Evolutionary conservation across 345 rosid species (phyloP), one percentile per base, ranked within the genome.

Genomic region (Hypericum androsaemum): DNA sequence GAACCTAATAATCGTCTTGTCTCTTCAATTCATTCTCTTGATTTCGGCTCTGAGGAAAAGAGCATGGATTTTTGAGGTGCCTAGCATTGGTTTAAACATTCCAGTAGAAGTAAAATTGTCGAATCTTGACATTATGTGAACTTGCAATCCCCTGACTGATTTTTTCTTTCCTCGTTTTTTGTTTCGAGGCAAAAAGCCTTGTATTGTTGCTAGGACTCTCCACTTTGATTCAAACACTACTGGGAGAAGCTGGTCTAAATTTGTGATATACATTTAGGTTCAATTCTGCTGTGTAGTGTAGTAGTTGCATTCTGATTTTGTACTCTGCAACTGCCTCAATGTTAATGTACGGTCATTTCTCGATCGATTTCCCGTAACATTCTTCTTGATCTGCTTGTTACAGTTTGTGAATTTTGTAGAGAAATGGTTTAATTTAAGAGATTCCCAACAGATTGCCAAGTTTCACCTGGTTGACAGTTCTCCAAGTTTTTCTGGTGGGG

Each of bases 31-130:
- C 49, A 41, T 59, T 66, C 36, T 55, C 56, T 39, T 44, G 45
- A 43, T 78, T 60, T 64, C 64, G 64, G 63, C 67, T 70, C 75
- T 57, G 66, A 62, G 62, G 59, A 67, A 47, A 49, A 47, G 77
- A 65, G 75, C 69, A 69, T 62, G 67, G 80, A 74, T 70, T 63
- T 46, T 61, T 68, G 63, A 71, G 66, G 38, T 37, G 32, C 32
- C 50, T 50, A 64, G 71, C 71, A 51, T 49, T 51, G 62, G 22
- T 22, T 22, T 22, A 22, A 22, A 22, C 1, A 22, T 53, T 59
- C 60, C 61, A 10, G 54, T 64, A 62, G 57, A 66, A n/a, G n/a
- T n/a, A n/a, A 59, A 54, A n/a, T 61, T 77, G 66, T 56, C 60
- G 17, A 60, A 51, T 54, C 47, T 54, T 62, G 48, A 62, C 58